These are phyloP conservation scores for Aspergillus oerlinghausenensis DNA, from an alignment of 2,329 filamentous ascomycete genomes.

Conservation along the genomic window DNA sequence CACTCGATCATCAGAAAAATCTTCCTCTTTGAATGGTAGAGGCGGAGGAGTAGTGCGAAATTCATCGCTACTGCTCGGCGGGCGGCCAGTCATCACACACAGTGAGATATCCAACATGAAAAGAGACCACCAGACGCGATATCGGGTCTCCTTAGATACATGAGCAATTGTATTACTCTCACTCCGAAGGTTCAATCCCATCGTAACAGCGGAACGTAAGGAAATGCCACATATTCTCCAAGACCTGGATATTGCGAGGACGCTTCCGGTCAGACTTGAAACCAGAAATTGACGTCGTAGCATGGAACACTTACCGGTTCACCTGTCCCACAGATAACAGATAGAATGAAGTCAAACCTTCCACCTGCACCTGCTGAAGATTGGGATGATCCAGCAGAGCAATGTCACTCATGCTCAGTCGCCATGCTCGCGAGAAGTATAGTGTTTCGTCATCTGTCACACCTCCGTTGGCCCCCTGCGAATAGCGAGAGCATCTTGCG, in stretches of 20 bases:
- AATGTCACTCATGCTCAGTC: slow-evolving; percentile 33
- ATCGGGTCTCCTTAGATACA: slow-evolving; percentile 39
- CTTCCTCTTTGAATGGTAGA: slow-evolving; percentile 36
- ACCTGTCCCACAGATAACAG: slow-evolving; percentile 38
- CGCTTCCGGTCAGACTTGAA: not conserved
- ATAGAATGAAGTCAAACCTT: slow-evolving; percentile 39
- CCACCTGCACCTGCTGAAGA: slow-evolving; percentile 42
- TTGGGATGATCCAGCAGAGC: slow-evolving; percentile 38
- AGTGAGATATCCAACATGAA: slow-evolving; percentile 39
- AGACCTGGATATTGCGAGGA: slow-evolving; percentile 24
- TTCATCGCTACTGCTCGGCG: slow-evolving; percentile 32
- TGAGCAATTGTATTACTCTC: slow-evolving; percentile 32
- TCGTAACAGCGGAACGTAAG: slow-evolving; percentile 37
- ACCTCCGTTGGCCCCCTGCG: slow-evolving; percentile 21
- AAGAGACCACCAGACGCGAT: slow-evolving; percentile 43
- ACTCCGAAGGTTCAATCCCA: slow-evolving; percentile 43
- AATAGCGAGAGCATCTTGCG: slow-evolving; percentile 31
- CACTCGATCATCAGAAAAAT: slow-evolving; percentile 29
- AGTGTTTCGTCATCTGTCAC: slow-evolving; percentile 32
- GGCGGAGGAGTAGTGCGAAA: slow-evolving; percentile 42
- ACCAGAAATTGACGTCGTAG: not conserved
- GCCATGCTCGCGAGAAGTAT: slow-evolving; percentile 43
- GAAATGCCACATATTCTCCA: slow-evolving; percentile 41
- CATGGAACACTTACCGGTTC: slow-evolving; percentile 32
- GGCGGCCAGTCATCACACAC: slow-evolving; percentile 41